These are phyloP conservation scores for Tilletia setariae DNA, from an alignment of 1,284 basidiomycete genomes.

Conservation along the genomic window DNA sequence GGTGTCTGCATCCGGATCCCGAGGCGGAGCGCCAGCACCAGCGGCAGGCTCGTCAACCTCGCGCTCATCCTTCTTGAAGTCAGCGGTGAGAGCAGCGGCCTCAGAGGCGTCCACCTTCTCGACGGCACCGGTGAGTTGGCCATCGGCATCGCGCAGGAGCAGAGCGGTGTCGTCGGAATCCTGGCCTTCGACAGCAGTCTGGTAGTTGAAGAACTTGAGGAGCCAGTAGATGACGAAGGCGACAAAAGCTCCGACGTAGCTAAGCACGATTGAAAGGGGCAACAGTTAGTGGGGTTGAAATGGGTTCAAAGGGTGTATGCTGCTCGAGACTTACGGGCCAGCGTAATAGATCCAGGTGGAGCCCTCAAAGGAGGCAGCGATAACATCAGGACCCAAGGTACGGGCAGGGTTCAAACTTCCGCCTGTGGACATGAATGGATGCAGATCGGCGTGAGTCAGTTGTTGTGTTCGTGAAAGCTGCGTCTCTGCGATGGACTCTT, in stretches of 20 bases:
- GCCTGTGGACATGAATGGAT: too few species aligned
- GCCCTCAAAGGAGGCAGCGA: slow-evolving; percentile 27
- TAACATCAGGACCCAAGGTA: slow-evolving; percentile 36
- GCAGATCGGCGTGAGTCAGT: too few species aligned
- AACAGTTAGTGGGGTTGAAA: too few species aligned
- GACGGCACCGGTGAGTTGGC: slow-evolving; percentile 8
- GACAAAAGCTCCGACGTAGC: slow-evolving; percentile 34
- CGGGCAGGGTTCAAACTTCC: slow-evolving; percentile 44
- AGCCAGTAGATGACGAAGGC: slow-evolving; percentile 32
- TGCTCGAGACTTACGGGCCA: too few species aligned
- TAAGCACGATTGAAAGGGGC: too few species aligned
- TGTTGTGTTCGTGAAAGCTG: too few species aligned
- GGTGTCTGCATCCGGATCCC: too few species aligned
- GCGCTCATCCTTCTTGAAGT: background rate
- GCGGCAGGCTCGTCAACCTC: background rate
- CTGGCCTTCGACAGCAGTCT: slow-evolving; percentile 38
- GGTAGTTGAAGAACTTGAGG: slow-evolving; percentile 35
- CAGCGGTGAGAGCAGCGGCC: background rate
- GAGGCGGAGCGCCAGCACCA: too few species aligned
- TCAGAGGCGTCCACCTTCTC: background rate
- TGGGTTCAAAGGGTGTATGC: too few species aligned
- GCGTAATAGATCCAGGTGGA: slow-evolving; percentile 42
- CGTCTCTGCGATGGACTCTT: too few species aligned
- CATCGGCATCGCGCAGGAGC: slow-evolving; percentile 19
- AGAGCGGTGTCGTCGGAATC: slow-evolving; percentile 32